A percentile compares a stretch with the other conserved stretches of the same genome.
phyloP scores from a whole-genome alignment of 108 stramenopile genomes.

The Cyclotella choctawhatcheeana region DNA sequence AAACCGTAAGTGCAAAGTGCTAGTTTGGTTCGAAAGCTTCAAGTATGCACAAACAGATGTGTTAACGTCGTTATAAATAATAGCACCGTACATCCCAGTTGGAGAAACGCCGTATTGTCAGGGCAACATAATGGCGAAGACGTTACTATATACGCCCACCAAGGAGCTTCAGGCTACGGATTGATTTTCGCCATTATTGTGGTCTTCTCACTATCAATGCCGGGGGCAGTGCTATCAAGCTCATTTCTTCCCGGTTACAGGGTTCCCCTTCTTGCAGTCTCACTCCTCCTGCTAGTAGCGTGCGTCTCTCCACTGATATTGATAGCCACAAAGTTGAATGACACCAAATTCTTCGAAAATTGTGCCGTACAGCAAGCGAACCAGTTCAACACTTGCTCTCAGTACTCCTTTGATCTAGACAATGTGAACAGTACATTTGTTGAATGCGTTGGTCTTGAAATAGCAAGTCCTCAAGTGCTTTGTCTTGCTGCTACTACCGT shows the following conservation, averaged over 20 bases:
- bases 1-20: slow-evolving; percentile 15
- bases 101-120: slow-evolving; percentile 6
- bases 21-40: no score
- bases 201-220: slow-evolving; percentile 47
- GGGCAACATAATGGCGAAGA: slow-evolving; percentile 29
- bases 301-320: slow-evolving; percentile 47
- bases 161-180: slow-evolving; percentile 46
- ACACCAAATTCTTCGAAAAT: slow-evolving; percentile 2
- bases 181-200: slow-evolving; percentile 47
- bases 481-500: slow-evolving; percentile 45
- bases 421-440: slow-evolving; percentile 36
- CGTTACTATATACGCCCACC: slow-evolving; percentile 38
- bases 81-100: no score
- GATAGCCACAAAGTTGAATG: not conserved
- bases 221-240: slow-evolving; percentile 52
- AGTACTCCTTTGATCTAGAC: slow-evolving; percentile 14
- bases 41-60: no score
- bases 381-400: slow-evolving; percentile 31
- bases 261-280: slow-evolving; percentile 39
- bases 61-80: no score
- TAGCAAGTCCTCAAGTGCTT: slow-evolving; percentile 11
- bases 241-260: slow-evolving; percentile 42
- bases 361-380: no score
- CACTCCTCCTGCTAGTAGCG: slow-evolving; percentile 34
- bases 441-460: slow-evolving; percentile 46